Base-by-base conservation (phyloP, 805 yeast species). In the Candida sonorensis region DNA sequence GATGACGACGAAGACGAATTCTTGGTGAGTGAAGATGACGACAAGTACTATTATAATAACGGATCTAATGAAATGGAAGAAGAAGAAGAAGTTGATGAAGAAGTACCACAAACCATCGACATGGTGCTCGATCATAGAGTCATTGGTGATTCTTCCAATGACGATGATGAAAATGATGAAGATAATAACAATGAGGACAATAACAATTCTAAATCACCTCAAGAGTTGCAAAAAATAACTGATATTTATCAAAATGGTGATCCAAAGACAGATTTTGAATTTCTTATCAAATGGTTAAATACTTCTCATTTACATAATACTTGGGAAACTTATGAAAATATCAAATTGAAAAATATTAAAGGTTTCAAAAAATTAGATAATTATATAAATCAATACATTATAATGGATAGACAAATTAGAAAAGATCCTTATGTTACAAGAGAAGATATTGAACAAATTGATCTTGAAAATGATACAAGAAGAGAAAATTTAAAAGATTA, bases 391-490 rank as follows among this genome's bases (percentile, higher is more conserved):
- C 86, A 81, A 47, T 75, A 61, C 49, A 75, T 92, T 34, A 61
- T 83, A 6, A 60, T 71, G 37, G 96, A 88, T 50, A 73, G 74
- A 45, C 83, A 83, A 49, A 68, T 87, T 27, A 70, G 95, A 45
- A 65, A 64, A 29, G 97, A 90, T 50, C 83, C 95, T 0, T 58
- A 64, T 37, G 84, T 94, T 4, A 85, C 96, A 1, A 72, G 82
- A 33, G 98, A 90, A 59, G 97, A 92, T 44, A 67, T 90, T 24
- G 98, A 90, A 57, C 80, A 86, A 14, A 80, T 90, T 87, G 95
- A 87, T 49, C 72, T 90, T 42, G 97, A 90, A 49, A 72, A 77
- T 17, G 97, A 87, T 51, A 70, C 95, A 29, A 69, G 80, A 51
- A 64, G 83, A 24, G 97, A 90, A 42, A 90, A 84, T 46, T 74